Conservation (phyloP, 208 protist species). For the Trypanosoma platydactyli region DNA sequence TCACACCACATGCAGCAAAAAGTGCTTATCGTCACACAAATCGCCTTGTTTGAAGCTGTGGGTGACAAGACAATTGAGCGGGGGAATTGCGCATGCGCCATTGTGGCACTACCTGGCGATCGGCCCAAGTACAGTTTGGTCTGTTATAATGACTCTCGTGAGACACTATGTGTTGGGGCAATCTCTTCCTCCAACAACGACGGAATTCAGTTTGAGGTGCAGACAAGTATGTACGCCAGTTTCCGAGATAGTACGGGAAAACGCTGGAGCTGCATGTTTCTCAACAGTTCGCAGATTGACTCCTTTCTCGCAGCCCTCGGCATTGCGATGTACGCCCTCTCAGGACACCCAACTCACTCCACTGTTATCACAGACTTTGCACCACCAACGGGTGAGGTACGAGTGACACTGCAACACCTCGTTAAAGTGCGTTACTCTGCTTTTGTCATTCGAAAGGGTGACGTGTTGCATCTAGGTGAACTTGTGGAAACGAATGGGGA, state of each 20-base stretch:
- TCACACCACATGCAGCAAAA: constrained; percentile 58
- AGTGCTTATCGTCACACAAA: constrained; percentile 55
- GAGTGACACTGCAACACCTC: constrained; percentile 33
- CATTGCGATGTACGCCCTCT: constrained; percentile 59
- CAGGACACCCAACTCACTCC: constrained; percentile 40
- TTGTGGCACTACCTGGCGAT: constrained; percentile 49
- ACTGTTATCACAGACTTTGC: constrained; percentile 52
- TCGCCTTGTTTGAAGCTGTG: constrained; percentile 49
- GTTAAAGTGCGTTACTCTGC: constrained; percentile 40
- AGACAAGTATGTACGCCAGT: constrained; percentile 55
- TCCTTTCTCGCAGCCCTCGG: constrained; percentile 59
- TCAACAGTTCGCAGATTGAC: constrained; percentile 33
- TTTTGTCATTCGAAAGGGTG: constrained; percentile 35
- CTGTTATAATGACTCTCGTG: constrained; percentile 71
- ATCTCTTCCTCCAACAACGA: constrained; percentile 49
- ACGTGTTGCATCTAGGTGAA: constrained; percentile 18
- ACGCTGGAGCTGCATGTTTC: constrained; percentile 61
- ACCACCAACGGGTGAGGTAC: constrained; percentile 35
- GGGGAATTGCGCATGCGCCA: constrained; percentile 64
- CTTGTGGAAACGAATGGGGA: constrained; percentile 21
- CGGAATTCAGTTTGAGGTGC: constrained; percentile 44
- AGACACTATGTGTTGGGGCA: constrained; percentile 62
- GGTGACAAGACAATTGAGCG: constrained; percentile 49
- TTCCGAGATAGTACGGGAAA: constrained; percentile 61
- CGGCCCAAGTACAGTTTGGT: constrained; percentile 77